Evolutionary conservation across 2,329 filamentous ascomycete species (phyloP), one percentile per base, ranked within the genome.

Genomic region (Neofusicoccum cordaticola): DNA sequence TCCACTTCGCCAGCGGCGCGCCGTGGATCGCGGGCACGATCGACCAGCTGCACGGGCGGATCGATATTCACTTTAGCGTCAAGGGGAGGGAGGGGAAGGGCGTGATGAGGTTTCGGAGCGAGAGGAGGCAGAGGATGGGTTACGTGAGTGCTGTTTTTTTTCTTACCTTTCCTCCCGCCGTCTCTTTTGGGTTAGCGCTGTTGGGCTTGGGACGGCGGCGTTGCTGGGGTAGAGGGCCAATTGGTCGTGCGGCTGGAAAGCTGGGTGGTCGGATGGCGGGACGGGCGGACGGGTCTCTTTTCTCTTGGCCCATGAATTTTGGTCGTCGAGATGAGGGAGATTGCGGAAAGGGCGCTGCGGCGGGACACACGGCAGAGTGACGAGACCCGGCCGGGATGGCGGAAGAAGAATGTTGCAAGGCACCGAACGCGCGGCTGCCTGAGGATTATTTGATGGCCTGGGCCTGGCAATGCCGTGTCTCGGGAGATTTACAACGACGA

Each of bases 21-120:
- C 81, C 81, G 15, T 83, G 80, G 80, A 82, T 83, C 71, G 71
- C 61, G 81, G 81, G 81, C 67, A 88, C 92, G 81, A 90, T 99
- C 85, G 96, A 97, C 80, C 94, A 97, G 82, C 80, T 98, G 76
- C 92, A 94, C 78, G 95, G 95, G 27, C 84, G 87, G 71, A 97
- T 99, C 76, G 85, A 98, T 82, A 91, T 99, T 66, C 81, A 81
- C 64, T 98, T 97, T 77, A 84, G 86, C 79, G 95, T 99, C 34
- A 92, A 91, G 79, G 95, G 95, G 45, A 91, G 87, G 35, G 88
- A 84, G 74, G 82, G 79, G 65, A 80, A 83, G 69, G 95, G 88
- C 7, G 83, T 87, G 74, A 95, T 97, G 86, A 85, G 86, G 73
- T 96, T 99, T 78, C 86, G 84, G 70, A 95, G 91, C 81, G 82